Base-by-base conservation (phyloP, 768 basidiomycete species). In the Asterophora lycoperdoides region DNA sequence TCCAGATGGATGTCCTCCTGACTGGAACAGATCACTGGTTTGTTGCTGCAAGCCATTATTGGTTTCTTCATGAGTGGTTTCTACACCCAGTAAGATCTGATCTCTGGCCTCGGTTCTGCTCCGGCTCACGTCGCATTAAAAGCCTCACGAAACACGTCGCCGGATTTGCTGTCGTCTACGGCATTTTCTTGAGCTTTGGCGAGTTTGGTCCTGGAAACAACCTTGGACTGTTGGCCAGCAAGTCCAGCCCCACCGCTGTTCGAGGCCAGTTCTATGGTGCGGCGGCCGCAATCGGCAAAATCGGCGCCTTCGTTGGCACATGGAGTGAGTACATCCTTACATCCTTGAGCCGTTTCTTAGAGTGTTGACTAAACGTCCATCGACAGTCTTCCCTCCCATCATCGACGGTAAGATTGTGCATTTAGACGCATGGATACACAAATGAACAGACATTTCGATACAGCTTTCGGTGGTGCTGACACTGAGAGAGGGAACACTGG, bases 11-110 rank as follows among this genome's bases (percentile, higher is more conserved):
- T 23, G 23, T 23, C 23, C 23, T 23, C 23, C 23, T 23, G 3
- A 23, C 6, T 23, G 23, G 23, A 23, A 23, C 56, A 86, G 85
- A 89, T 90, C 55, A 56, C 61, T 20, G 88, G 89, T 38, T 74
- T 90, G 8, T 34, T 89, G 20, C 56, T 66, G 19, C 89, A 91
- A 63, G 83, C 86, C 2, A 42, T 88, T 53, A 70, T 89, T 41
- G 89, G 94, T 5, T 96, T 96, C 68, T 79, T 91, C 64, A 89
- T 97, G 85, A 88, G 88, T 53, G 94, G 90, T 1, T 69, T 81
- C 15, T 96, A 94, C 67, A 59, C 52, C 19, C 69, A 73, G 67
- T 80, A 54, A 29, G 72, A 60, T 36, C 15, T 38, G 38, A 9
- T 30, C 38, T 28, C 4, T 8, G 17, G 6, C 23, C 6, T 23